phyloP scores from a whole-genome alignment of 2,329 filamentous ascomycete genomes.

The Calonectria crousiana region DNA sequence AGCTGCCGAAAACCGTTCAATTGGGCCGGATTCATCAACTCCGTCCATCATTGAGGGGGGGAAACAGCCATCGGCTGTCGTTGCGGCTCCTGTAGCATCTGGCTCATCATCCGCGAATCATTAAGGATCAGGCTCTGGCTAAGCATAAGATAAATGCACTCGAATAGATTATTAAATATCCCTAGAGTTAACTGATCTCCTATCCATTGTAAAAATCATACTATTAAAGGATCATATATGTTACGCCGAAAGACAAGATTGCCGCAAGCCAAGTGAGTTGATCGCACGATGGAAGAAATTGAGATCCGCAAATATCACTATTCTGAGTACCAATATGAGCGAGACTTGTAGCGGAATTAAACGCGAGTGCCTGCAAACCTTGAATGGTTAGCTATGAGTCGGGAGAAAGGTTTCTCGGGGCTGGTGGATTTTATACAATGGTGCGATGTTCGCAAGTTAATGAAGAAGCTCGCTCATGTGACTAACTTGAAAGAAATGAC shows the following conservation, averaged over 20 bases:
- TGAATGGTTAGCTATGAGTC: not conserved
- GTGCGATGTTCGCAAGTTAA: not conserved
- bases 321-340: not conserved
- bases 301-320: not conserved
- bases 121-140: not conserved
- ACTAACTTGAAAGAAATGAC: not conserved
- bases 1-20: not conserved
- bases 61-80: slow-evolving; percentile 2
- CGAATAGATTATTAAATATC: not conserved
- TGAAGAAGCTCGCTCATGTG: not conserved
- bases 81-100: not conserved
- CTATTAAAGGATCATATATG: not conserved
- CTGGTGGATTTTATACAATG: not conserved
- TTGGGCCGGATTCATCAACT: not conserved
- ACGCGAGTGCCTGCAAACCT: not conserved
- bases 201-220: not conserved
- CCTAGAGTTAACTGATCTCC: not conserved
- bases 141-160: not conserved
- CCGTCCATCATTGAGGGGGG: slow-evolving; percentile 14
- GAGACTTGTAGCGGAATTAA: not conserved
- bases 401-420: too few relatives aligned
- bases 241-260: not conserved
- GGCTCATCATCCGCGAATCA: not conserved
- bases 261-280: not conserved
- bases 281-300: not conserved